Percentiles rank a stretch among this genome's conserved stretches.
phyloP scores from a whole-genome alignment of 1,284 basidiomycete genomes.

The Trichosporon faecale region DNA sequence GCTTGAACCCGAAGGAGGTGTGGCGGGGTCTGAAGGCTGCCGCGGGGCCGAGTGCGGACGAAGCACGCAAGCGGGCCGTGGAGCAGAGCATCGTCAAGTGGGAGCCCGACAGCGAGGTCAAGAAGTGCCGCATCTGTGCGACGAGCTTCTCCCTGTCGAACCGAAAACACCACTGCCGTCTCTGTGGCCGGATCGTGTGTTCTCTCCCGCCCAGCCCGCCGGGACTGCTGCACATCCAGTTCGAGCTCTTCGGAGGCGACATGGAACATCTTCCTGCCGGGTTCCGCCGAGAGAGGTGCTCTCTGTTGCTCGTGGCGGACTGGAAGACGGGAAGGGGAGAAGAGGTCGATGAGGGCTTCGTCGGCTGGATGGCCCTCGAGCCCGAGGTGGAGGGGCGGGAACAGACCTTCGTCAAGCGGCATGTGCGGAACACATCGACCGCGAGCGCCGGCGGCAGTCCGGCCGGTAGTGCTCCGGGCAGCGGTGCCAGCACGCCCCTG shows the following conservation, averaged over 20 bases:
- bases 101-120: conserved; percentile 76
- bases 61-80: conserved; percentile 57
- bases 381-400: conserved; percentile 32
- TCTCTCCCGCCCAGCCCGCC: conserved; percentile 72
- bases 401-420: conserved; percentile 9
- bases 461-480: conserved; percentile 24
- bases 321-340: conserved; percentile 70
- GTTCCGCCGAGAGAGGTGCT: conserved; percentile 67
- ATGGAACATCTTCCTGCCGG: conserved; percentile 38
- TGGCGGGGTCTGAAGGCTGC: conserved; percentile 59
- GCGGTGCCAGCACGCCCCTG: conserved; percentile 27
- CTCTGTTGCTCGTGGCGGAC: conserved; percentile 74
- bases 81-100: conserved; percentile 94
- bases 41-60: conserved; percentile 57
- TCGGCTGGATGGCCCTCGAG: conserved; percentile 61
- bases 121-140: conserved; percentile 79
- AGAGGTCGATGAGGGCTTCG: conserved; percentile 74
- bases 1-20: conserved; percentile 46
- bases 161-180: conserved; percentile 92
- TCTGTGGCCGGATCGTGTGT: conserved; percentile 90
- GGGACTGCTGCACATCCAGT: conserved; percentile 52
- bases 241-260: conserved; percentile 41
- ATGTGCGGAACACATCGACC: conserved; percentile 5
- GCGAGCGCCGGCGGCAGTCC: neutral
- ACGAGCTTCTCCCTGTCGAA: conserved; percentile 84